Base-by-base conservation (phyloP, 164 flowering plant species). In the Stephania japonica region DNA sequence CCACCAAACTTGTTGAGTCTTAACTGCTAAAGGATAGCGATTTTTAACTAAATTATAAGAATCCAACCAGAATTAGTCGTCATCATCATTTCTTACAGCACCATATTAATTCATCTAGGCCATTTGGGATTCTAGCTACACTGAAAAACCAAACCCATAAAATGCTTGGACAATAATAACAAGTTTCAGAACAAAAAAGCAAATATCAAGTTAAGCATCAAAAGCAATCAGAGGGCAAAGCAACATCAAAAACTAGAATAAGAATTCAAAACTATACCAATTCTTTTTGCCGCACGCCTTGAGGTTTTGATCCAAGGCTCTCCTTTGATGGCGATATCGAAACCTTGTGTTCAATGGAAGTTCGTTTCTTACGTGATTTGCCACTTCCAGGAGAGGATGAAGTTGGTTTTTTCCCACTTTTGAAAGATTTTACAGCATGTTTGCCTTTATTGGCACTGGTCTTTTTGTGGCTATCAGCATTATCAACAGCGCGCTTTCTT, bases 361-460 rank as follows among this genome's bases (percentile, higher is more conserved):
- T 85, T 61, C 61, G 78, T 59, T 84, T 93, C 38, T 70, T 68
- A 12, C 70, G 80, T 21, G 69, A 53, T 78, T 86, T 86, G 68
- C 78, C 77, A 53, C 25, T 68, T 73, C 75, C 86, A 69, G 80
- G 72, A 71, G 72, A 59, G 56, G 77, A 69, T 73, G 75, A 66
- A 44, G 75, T 77, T 16, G 69, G 75, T 75, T 80, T 81, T 16
- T 80, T 73, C 65, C 74, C 77, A 69, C 71, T 88, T 21, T 59
- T 53, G 71, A 81, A 73, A 72, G 75, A 62, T 38, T 56, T 78
- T 59, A 70, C 73, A 66, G 72, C 61, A 73, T 62, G 59, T 71
- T 87, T 91, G 59, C 84, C 86, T 70, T 85, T 87, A 3, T 82
- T 85, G 19, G 78, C 75, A 79, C 72, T 84, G 26, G 67, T 67